Evolutionary conservation across 768 basidiomycete genomes (phyloP).

Genomic region (Dendrothele bispora): DNA sequence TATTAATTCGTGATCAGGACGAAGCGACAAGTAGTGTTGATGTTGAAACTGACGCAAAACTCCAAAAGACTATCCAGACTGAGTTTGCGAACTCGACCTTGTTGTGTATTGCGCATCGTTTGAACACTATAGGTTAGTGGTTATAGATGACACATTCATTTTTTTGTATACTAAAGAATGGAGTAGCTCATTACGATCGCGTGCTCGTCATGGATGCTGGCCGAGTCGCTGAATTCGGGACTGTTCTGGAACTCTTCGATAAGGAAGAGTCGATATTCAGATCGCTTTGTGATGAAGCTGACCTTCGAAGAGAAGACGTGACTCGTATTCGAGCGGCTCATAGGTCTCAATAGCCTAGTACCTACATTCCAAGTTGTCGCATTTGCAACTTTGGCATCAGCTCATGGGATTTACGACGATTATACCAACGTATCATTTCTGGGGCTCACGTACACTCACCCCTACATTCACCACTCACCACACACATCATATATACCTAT

Average conservation of each 20-base stretch:
- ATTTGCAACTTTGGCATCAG: too few relatives aligned
- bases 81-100: conserved; percentile 58
- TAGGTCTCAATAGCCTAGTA: too few relatives aligned
- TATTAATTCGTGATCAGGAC: conserved; percentile 37
- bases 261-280: conserved; percentile 65
- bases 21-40: conserved; percentile 66
- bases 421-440: too few relatives aligned
- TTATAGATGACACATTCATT: conserved; percentile 8
- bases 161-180: conserved; percentile 8
- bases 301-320: conserved; percentile 55
- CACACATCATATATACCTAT: too few relatives aligned
- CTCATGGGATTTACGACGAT: too few relatives aligned
- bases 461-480: too few relatives aligned
- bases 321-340: conserved; percentile 40
- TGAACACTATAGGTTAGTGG: conserved; percentile 54
- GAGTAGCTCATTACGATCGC: conserved; percentile 60
- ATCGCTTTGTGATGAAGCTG: conserved; percentile 67
- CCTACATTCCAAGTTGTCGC: too few relatives aligned
- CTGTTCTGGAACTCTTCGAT: conserved; percentile 65
- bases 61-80: conserved; percentile 63
- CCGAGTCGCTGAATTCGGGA: conserved; percentile 70
- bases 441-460: too few relatives aligned
- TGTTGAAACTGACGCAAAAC: conserved; percentile 58
- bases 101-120: conserved; percentile 56
- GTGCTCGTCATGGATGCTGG: conserved; percentile 76